Base-by-base conservation (phyloP, 495 filamentous ascomycete genomes). In the Entonaema liquescens region DNA sequence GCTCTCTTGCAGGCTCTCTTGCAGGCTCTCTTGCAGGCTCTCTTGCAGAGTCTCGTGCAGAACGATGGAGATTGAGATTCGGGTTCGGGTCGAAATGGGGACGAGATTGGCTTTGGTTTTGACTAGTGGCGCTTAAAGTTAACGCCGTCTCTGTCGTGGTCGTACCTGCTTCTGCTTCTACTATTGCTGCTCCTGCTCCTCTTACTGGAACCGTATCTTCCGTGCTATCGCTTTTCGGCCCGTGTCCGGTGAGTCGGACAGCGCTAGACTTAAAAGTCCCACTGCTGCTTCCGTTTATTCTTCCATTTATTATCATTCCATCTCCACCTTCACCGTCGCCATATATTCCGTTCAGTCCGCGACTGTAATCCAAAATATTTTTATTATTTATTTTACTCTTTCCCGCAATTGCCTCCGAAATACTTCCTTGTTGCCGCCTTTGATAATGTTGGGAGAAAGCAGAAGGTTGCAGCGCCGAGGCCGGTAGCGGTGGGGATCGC, bases 21-120 rank as follows among this genome's bases (percentile, higher is more conserved):
- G 49, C 54, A 36, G 33, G 36, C n/a, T n/a, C n/a, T n/a, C n/a
- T n/a, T 36, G 35, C 35, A 36, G 60, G 40, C 59, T 50, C 53
- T 36, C 55, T 33, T 50, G 36, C 42, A 65, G 62, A 53, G 38
- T 40, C 38, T 36, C 17, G 44, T 25, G 44, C 53, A 31, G 29
- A 31, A n/a, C n/a, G 36, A 59, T 68, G 59, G 53, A 55, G 36
- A 65, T 29, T 33, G n/a, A 33, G 31, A 33, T 33, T 33, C 6
- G 31, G 35, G 33, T 62, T 75, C 70, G 38, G 8, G 23, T 28
- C 26, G 49, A 29, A 49, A 29, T 62, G 64, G 55, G 55, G 25
- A 65, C 36, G 65, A 66, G 42, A 53, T 65, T 76, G 73, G 40
- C 63, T 67, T 71, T 62, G 63, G 56, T 59, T 67, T 71, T 58